Base-by-base conservation (phyloP, 441 rosid species). In the Dalechampia spathulata region DNA sequence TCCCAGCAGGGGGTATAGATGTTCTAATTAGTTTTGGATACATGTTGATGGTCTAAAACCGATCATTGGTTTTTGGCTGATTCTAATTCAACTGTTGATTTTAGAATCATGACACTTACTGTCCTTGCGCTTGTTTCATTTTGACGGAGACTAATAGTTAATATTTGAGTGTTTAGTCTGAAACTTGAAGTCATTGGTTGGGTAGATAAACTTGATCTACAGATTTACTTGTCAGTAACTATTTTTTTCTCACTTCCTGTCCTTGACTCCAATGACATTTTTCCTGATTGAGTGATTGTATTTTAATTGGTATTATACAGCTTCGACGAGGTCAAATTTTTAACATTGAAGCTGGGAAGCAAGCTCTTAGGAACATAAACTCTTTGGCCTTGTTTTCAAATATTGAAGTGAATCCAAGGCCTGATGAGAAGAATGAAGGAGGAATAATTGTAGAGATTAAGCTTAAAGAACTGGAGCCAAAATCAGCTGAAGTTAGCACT, bases 401-500 rank as follows among this genome's bases (percentile, higher is more conserved):
- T 60, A 89, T 89, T 41, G 97, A 87, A 75, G 99, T 92, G 40
- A 92, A 89, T 58, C 97, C 99, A 49, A 81, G 83, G 37, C 90
- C 85, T 49, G 99, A 86, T 68, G 99, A 93, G 78, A 85, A 93
- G 77, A 86, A 75, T 26, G 99, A 83, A 60, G 96, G 96, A 39
- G 97, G 97, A 41, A 89, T 93, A 60, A 71, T 89, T 65, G 97
- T 89, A 41, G 99, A 93, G 80, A 87, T 93, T 60, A 93, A 89
- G 72, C 92, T 93, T 43, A 89, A 93, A 70, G 99, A 89, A 71
- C 75, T 89, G 20, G 99, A 87, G 58, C 90, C 85, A 63, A 93
- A 87, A 69, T 90, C 96, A 30, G 99, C 99, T 69, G 99, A 93
- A 85, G 96, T 89, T 63, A 86, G 96, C 67, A 82, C 97, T 0